A percentile compares a stretch with the other conserved stretches of the same genome.
Evolutionary conservation across 192 early-diverging fungal genomes (phyloP).

Genomic region (Entomortierella lignicola): DNA sequence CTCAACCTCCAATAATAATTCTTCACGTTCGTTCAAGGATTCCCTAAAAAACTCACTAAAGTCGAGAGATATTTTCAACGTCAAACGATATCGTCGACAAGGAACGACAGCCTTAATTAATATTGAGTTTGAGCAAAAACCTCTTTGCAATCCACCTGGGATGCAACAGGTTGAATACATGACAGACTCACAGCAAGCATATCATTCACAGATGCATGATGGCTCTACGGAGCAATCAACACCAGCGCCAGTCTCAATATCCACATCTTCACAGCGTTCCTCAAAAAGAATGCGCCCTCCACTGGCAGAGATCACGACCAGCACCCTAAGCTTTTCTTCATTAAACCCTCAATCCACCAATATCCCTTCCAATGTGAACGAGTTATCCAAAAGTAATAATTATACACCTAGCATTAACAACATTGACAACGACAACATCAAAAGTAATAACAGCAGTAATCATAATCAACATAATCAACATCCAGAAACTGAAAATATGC

Average conservation of each 20-base stretch:
- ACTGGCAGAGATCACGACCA: conserved; percentile 28
- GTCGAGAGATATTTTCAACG: not conserved
- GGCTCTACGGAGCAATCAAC: not conserved
- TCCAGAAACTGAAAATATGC: conserved; percentile 1
- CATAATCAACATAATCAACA: conserved; percentile 10
- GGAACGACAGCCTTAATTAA: too few relatives aligned
- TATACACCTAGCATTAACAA: not conserved
- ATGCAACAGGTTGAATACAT: conserved; percentile 43
- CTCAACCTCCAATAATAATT: not conserved
- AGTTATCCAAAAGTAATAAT: not conserved
- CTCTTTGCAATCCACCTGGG: not conserved
- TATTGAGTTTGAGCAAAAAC: not conserved
- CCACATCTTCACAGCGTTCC: conserved; percentile 1
- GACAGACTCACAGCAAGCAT: conserved; percentile 10
- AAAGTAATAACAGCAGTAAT: conserved; percentile 26
- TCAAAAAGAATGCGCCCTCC: conserved; percentile 42
- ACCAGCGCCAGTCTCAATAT: not conserved
- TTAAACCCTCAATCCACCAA: not conserved
- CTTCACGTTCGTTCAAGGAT: conserved; percentile 11
- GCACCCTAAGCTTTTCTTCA: not conserved
- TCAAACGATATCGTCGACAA: conserved; percentile 21
- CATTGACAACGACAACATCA: not conserved
- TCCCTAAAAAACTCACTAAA: not conserved
- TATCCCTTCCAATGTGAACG: not conserved
- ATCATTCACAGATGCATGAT: not conserved